These are phyloP conservation scores for Leonotis leonurus DNA, from an alignment of 257 asterid genomes.

Conservation along the genomic window DNA sequence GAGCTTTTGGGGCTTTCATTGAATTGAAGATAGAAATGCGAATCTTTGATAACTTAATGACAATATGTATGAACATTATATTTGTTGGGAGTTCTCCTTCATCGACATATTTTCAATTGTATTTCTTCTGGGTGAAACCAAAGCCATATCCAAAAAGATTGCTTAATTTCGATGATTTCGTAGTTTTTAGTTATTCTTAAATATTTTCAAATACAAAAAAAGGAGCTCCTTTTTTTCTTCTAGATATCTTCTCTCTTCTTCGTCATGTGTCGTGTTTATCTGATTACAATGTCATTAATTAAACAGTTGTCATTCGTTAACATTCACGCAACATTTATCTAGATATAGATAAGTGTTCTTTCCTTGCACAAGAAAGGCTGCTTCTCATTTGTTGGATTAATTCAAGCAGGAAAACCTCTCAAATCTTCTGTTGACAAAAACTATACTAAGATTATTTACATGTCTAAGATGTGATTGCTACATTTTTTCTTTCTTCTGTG, in stretches of 20 bases:
- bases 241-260: no score
- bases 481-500: not conserved
- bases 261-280: not conserved
- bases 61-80: slow-evolving; percentile 14
- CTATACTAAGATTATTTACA: not conserved
- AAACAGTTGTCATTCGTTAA: no score
- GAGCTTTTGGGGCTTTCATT: slow-evolving; percentile 13
- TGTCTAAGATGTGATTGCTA: not conserved
- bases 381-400: not conserved
- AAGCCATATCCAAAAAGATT: not conserved
- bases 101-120: not conserved
- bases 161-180: slow-evolving; percentile 7
- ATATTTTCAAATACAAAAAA: no score
- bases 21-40: slow-evolving; percentile 24
- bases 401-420: no score
- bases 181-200: no score
- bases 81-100: slow-evolving; percentile 7
- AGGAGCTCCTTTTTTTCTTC: no score
- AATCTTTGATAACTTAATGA: slow-evolving; percentile 15
- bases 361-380: no score
- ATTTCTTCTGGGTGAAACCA: not conserved
- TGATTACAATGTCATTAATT: no score
- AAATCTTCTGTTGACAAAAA: not conserved
- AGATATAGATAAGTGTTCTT: no score
- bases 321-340: no score